Base-by-base conservation (phyloP, 2,329 filamentous ascomycete genomes). In the Xylariomycetidae sp. region DNA sequence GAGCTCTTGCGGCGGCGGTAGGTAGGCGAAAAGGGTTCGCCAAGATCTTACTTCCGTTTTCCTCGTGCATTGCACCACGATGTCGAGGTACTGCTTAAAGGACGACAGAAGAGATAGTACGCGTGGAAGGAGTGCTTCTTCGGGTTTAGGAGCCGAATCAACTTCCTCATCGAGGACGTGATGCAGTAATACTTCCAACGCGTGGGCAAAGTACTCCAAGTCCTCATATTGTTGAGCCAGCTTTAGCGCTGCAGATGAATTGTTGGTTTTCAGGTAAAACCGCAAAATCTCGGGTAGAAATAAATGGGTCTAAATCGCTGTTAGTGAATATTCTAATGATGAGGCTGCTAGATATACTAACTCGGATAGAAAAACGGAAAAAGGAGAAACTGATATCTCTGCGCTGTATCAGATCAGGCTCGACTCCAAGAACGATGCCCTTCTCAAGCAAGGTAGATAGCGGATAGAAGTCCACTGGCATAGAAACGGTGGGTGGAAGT, bases 21-120 rank as follows among this genome's bases (percentile, higher is more conserved):
- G 71, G 51, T 96, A 88, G 4, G 82, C 80, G 58, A 98, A 98
- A 1, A 98, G 70, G 1, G 92, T 96, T 39, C 85, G 81, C 92
- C 92, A 98, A 36, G 88, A 94, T 25, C 90, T 80, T 6, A 95
- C 80, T 56, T 98, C 92, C 0, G 92, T 98, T 62, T 98, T 98
- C 34, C 92, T 83, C 2, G 92, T 96, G 62, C 92, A 98, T 62
- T 94, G 92, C 14, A 98, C 84, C 16, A 98, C 82, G 37, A 97
- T 92, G 51, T 97, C 90, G 12, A 97, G 79, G 53, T 96, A 98
- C 37, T 88, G 79, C 36, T 81, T 82, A 59, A 88, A 85, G 1
- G 82, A 86, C 1, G 84, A 85, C 37, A 81, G 57, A 7, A 82
- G 67, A 1, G 76, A 81, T 15, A 81, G 57, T 2, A 82, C 77